Base-by-base conservation (phyloP, 352 stramenopile genomes). In the Phytophthora constricta region DNA sequence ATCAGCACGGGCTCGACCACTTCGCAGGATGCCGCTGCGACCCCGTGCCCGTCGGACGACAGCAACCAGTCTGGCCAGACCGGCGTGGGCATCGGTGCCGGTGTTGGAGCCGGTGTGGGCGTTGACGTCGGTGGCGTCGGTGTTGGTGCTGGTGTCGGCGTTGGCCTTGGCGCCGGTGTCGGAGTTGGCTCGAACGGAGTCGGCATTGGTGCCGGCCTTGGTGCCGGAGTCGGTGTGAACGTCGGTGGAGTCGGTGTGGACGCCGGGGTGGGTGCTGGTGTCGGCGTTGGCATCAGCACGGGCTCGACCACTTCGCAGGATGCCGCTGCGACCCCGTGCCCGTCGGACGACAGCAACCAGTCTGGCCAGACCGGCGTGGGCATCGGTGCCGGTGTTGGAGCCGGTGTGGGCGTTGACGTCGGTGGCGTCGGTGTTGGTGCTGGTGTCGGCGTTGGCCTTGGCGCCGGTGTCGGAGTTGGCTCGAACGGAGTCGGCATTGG, bases 11-110 rank as follows among this genome's bases (percentile, higher is more conserved):
- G 45, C 7, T 49, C 56, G 5, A 33, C 28, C 28, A 33, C 41
- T 16, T 57, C 45, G 8, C 45, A 62, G 31, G 45, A 47, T 20
- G 55, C 42, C 16, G 26, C 42, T 10, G 54, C 45, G n/a, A n/a
- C n/a, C n/a, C 27, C 56, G 43, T 20, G 56, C 57, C 57, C 48
- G 10, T 53, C 54, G 3, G 50, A 13, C 45, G 45, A 45, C 46
- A 58, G 51, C 53, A 67, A 47, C 49, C 31, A 39, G 31, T 13
- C 37, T 20, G 9, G 37, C 9, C 37, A 45, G 13, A n/a, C 16
- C 22, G 46, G 37, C 17, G 37, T 45, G 4, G 43, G 14, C 43
- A 5, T 14, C 43, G 43, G 43, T 50, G 46, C 23, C 16, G 26
- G 22, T 13, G 47, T 17, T 34, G 28, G 47, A 8, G 10, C 27